Evolutionary conservation across 768 basidiomycete species (phyloP), one percentile per base, ranked within the genome.

Genomic region (Kwoniella mangroviensis): DNA sequence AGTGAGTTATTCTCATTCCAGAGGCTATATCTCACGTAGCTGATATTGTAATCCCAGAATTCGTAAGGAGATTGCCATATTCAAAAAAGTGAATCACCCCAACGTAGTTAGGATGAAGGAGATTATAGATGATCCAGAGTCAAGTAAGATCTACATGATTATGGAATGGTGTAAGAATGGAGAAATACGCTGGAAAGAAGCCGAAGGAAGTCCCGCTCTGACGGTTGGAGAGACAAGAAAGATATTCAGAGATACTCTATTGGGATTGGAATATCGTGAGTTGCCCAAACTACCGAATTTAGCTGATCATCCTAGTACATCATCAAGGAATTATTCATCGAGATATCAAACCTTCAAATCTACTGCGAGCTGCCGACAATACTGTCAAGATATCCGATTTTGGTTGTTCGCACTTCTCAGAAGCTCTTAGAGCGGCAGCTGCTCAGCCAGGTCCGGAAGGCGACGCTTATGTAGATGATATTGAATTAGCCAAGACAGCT

Each of bases 261-360:
- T 96, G 26, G 97, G 97, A 28, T 87, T 99, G 58, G 94, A 98
- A 81, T 99, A 98, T 82, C 85, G 96, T 97, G 77, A 78, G 96
- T 88, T 22, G 21, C 53, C 53, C 58, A 41, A 10, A 17, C 22
- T 17, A 19, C 15, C 65, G 41, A 63, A 58, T 63, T 43, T 57
- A 40, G 55, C 43, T 60, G 40, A 43, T 10, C 67, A n/a, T 79
- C 17, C 21, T 56, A 98, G 96, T 99, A 1, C 97, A 99, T 81
- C 89, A 91, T 78, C 94, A 98, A 80, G 97, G 96, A 24, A 98
- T 99, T 83, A 98, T 99, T 60, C 97, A 99, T 84, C 92, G 97
- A 67, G 97, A 99, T 84, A 98, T 99, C 85, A 99, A 99, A 81
- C 97, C 97, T 28, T 93, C 94, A 56, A 99, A 99, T 83, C 89